Conservation (phyloP, 2,329 filamentous ascomycete species). For the Fusarium longipes region DNA sequence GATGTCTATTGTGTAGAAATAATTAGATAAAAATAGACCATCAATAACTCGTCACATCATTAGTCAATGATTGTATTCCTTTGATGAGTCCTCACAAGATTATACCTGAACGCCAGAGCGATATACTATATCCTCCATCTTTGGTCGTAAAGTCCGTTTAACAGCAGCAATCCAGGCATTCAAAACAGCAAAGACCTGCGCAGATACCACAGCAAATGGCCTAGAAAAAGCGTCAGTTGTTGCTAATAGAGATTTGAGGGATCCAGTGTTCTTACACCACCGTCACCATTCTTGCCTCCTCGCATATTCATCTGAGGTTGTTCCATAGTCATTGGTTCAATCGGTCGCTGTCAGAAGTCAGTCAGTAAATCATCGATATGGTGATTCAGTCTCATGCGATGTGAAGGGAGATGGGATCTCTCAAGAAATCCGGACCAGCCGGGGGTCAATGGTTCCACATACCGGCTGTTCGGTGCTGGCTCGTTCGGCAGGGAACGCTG, state of each 20-base stretch:
- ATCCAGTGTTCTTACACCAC: slow-evolving; percentile 48
- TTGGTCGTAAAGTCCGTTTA: slow-evolving; percentile 35
- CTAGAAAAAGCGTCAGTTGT: slow-evolving; percentile 38
- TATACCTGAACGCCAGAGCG: slow-evolving; percentile 43
- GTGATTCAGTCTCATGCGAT: not conserved
- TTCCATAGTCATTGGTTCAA: slow-evolving; percentile 52
- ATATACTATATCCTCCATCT: not conserved
- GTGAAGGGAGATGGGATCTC: not conserved
- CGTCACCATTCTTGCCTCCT: slow-evolving; percentile 50
- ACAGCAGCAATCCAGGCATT: slow-evolving; percentile 51
- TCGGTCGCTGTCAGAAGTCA: slow-evolving; percentile 43
- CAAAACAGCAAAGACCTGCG: slow-evolving; percentile 55
- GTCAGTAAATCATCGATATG: slow-evolving; percentile 1
- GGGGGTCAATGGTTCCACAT: slow-evolving; percentile 33
- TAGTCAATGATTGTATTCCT: not conserved
- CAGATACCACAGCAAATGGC: slow-evolving; percentile 56
- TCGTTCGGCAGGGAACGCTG: slow-evolving; percentile 43
- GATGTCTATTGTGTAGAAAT: not conserved
- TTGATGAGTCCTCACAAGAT: not conserved
- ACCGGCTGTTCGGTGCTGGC: slow-evolving; percentile 52
- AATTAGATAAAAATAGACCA: slow-evolving; percentile 1
- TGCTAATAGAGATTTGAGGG: not conserved
- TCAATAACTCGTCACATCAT: slow-evolving; percentile 20
- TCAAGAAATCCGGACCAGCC: slow-evolving; percentile 12
- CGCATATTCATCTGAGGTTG: slow-evolving; percentile 46